Conservation (phyloP, 2,329 filamentous ascomycete genomes). For the Xylariaceae sp. region DNA sequence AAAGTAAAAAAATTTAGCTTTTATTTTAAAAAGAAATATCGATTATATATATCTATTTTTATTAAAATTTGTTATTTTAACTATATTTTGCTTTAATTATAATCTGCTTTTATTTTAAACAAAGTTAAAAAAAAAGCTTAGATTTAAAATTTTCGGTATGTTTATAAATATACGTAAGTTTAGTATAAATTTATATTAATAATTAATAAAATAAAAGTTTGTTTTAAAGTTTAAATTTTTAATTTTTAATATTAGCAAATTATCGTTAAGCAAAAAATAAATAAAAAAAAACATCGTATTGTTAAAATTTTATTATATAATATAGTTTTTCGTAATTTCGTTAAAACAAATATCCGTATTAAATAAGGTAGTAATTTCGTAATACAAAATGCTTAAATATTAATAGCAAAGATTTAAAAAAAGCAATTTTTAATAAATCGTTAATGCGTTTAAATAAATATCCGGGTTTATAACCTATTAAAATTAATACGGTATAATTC, state of each 20-base stretch:
- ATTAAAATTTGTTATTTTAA: conserved; percentile 2
- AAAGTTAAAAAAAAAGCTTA: not conserved
- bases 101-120: not conserved
- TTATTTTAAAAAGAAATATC: too few species aligned
- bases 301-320: not conserved
- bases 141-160: not conserved
- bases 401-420: too few species aligned
- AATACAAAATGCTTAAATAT: too few species aligned
- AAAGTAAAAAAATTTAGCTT: not conserved
- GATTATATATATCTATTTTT: too few species aligned
- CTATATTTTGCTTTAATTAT: not conserved
- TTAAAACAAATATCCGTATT: not conserved
- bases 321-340: not conserved
- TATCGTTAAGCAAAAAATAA: not conserved
- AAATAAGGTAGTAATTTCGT: not conserved
- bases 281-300: not conserved
- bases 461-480: not conserved
- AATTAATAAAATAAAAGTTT: too few species aligned
- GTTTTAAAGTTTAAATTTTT: too few species aligned
- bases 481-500: not conserved
- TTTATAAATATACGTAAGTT: not conserved
- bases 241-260: not conserved
- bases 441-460: too few species aligned
- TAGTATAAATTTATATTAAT: too few species aligned
- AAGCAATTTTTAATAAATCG: too few species aligned